Evolutionary conservation across 768 basidiomycete genomes (phyloP).

Genomic region (Leucocoprinus leucothites): DNA sequence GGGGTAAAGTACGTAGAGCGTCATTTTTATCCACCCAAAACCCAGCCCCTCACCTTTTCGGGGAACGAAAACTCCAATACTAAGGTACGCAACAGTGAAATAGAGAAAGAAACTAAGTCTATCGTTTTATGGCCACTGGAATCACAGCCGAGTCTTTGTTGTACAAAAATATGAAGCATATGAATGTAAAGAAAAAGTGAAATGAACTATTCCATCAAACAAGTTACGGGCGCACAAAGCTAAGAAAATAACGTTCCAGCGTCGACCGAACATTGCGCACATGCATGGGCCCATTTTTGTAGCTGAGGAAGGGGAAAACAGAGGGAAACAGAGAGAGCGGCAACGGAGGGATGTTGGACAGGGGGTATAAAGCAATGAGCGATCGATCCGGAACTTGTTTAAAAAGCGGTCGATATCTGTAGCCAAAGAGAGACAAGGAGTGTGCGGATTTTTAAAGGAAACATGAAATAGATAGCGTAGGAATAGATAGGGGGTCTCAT

Average conservation of each 20-base stretch:
- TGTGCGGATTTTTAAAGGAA: conserved; percentile 19
- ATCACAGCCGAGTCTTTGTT: conserved; percentile 36
- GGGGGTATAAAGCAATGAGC: conserved; percentile 13
- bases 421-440: conserved; percentile 19
- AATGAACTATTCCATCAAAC: conserved; percentile 28
- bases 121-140: conserved; percentile 29
- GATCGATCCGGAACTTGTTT: conserved; percentile 24
- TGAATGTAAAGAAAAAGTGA: conserved; percentile 22
- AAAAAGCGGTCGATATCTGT: conserved; percentile 32
- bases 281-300: conserved; percentile 21
- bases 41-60: neutral
- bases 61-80: conserved; percentile 18
- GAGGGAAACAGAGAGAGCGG: conserved; percentile 26
- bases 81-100: conserved; percentile 14
- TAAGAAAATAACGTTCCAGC: conserved; percentile 26
- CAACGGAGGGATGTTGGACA: conserved; percentile 17
- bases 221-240: conserved; percentile 22
- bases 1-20: neutral
- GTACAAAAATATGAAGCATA: conserved; percentile 35
- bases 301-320: conserved; percentile 17
- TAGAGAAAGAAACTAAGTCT: conserved; percentile 29
- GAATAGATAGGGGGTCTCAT: conserved; percentile 37
- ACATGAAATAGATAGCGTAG: conserved; percentile 18
- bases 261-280: conserved; percentile 25
- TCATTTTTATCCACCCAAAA: conserved; percentile 5